Percentiles rank a stretch among this genome's conserved stretches.
Conservation (phyloP, 2,329 filamentous ascomycete species). For the Leptographium flavum region DNA sequence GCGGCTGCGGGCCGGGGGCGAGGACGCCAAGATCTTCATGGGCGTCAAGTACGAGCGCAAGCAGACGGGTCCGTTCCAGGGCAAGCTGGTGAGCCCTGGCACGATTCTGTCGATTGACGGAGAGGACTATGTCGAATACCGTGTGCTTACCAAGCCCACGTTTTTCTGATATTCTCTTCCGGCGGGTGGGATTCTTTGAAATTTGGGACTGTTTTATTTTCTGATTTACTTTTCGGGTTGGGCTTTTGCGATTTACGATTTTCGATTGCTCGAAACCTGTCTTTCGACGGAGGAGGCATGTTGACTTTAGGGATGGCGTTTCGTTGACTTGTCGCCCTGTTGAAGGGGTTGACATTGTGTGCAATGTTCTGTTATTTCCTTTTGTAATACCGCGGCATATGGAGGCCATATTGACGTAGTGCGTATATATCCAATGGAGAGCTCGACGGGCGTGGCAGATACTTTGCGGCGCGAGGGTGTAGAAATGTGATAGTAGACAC, state of each 20-base stretch:
- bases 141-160: slow-evolving; percentile 47
- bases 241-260: neutral
- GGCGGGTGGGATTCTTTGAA: neutral
- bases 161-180: slow-evolving; percentile 34
- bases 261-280: neutral
- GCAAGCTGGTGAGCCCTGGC: slow-evolving; percentile 48
- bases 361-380: neutral
- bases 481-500: too few species aligned
- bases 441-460: too few species aligned
- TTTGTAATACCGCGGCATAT: neutral
- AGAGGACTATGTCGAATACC: slow-evolving; percentile 53
- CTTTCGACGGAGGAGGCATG: neutral
- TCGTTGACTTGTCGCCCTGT: neutral
- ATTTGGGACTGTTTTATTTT: neutral
- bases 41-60: slow-evolving; percentile 51
- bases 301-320: neutral
- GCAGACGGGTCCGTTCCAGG: slow-evolving; percentile 42
- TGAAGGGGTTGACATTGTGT: too few species aligned
- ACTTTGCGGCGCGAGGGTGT: too few species aligned
- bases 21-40: slow-evolving; percentile 42
- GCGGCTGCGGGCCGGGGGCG: slow-evolving; percentile 25
- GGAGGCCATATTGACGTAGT: too few species aligned
- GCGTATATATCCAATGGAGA: too few species aligned
- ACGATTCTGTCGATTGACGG: slow-evolving; percentile 50
- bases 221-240: neutral